These are phyloP conservation scores for Aspergillus neotritici DNA, from an alignment of 2,329 filamentous ascomycete genomes.

Conservation along the genomic window DNA sequence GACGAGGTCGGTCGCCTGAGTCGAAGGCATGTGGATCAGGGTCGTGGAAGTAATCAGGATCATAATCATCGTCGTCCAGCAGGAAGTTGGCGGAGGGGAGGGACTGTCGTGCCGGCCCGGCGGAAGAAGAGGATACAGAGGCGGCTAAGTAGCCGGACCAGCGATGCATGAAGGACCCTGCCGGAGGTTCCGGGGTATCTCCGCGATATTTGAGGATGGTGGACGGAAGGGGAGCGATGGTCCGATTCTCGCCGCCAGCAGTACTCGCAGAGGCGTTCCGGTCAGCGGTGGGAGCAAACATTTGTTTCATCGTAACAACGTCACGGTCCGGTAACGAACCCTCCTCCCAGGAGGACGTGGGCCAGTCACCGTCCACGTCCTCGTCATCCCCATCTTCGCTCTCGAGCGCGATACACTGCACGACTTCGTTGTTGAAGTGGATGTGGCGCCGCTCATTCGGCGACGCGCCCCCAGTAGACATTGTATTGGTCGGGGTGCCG, in stretches of 20 bases:
- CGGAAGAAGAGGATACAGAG: conserved; percentile 54
- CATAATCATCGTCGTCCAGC: conserved; percentile 55
- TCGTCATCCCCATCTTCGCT: conserved; percentile 69
- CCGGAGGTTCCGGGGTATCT: conserved; percentile 61
- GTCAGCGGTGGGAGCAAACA: conserved; percentile 48
- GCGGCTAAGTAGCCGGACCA: conserved; percentile 41
- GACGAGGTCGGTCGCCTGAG: conserved; percentile 13
- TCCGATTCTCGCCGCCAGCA: conserved; percentile 65
- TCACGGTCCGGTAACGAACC: conserved; percentile 70
- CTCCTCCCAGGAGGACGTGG: conserved; percentile 31
- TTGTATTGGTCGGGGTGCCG: conserved; percentile 60
- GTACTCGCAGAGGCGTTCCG: conserved; percentile 52
- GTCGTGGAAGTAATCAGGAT: conserved; percentile 42
- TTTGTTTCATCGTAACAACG: conserved; percentile 74
- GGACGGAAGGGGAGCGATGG: conserved; percentile 79
- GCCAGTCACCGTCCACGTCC: conserved; percentile 28
- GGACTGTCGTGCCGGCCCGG: conserved; percentile 72
- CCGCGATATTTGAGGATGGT: conserved; percentile 81
- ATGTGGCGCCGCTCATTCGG: conserved; percentile 71
- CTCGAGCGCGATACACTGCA: conserved; percentile 92
- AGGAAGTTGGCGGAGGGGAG: conserved; percentile 61
- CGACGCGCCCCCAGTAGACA: conserved; percentile 66
- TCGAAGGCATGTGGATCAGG: conserved; percentile 21
- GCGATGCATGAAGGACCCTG: conserved; percentile 25
- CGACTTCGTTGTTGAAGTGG: conserved; percentile 92